Base-by-base conservation (phyloP, 768 basidiomycete genomes). In the Boletus fagicola region DNA sequence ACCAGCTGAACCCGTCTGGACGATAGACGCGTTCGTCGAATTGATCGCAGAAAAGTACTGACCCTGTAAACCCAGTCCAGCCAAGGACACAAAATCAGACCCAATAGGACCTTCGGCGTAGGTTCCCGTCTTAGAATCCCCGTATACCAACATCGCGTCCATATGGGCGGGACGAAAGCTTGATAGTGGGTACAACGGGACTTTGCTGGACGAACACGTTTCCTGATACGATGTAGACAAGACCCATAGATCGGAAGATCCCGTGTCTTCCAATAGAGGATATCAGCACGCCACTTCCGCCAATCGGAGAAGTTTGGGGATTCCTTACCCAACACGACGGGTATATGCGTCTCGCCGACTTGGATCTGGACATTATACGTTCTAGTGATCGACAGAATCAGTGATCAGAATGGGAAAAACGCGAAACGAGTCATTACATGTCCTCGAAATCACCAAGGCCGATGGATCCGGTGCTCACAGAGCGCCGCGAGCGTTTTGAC, bases 221-320 rank as follows among this genome's bases (percentile, higher is more conserved):
- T 64, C 60, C 11, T 69, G 71, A 66, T 86, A 90, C 0, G 77
- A 72, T 49, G 83, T 78, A 0, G 87, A 87, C 28, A 85, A 70
- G 11, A 87, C 78, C 90, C 90, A 92, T 6, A 90, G 68, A 64
- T 92, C 89, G 5, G 89, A 84, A 3, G 89, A 91, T 44, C 89
- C 89, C 2, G 88, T 89, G 60, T 91, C 89, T 88, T 53, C 6
- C 44, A n/a, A 42, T 20, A 36, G 16, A 33, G 9, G 16, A 31
- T 1, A 35, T 67, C 28, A 68, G 51, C 22, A 28, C 38, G 2
- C 13, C 26, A 15, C 26, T 33, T 20, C 15, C 10, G 40, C 10
- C 10, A 7, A 49, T 12, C 1, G 2, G 6, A 31, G 15, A 39
- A 26, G n/a, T 5, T 7, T 5, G 33, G 35, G n/a, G 10, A 48